Evolutionary conservation across 1,284 basidiomycete species (phyloP), one percentile per base, ranked within the genome.

Genomic region (Trichosporon sp.): DNA sequence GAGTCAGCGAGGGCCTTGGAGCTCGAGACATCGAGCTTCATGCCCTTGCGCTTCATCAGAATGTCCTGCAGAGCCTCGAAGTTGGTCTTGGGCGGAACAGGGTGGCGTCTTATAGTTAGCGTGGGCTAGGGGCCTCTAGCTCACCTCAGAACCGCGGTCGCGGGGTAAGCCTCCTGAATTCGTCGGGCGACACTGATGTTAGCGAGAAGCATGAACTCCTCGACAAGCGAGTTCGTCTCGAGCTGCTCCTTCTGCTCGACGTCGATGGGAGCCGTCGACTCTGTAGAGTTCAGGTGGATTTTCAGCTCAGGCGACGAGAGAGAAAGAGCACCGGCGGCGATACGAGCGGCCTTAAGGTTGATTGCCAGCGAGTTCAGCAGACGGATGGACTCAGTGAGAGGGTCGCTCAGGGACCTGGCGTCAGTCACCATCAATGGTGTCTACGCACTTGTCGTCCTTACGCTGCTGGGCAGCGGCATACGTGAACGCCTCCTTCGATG

Each of bases 161-260:
- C 92, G 1, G 97, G 96, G 84, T 95, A 99, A 1, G 91, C 89
- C 77, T 97, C 93, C 80, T 98, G 92, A 58, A 98, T 98, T 81
- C 91, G 92, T 76, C 86, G 85, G 8, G 96, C 97, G 0, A 98
- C 97, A 72, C 91, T 93, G 75, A 97, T 92, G 78, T 99, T 99
- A 31, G 97, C 97, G 68, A 99, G 88, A 72, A 99, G 85, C 97
- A 99, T 99, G 83, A 99, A 99, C 83, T 99, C 97, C 80, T 99
- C 97, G 1, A 99, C 97, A 11, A 99, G 85, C 73, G 92, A 95
- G 81, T 99, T 99, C 12, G 97, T 99, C 84, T 99, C 95, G 38
- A 88, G 85, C 78, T 92, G 82, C 77, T 95, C 91, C 82, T 99
- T 99, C 81, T 97, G 95, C 84, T 98, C 95, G 3, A 99, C 95